These are phyloP conservation scores for Stephania yunnanensis DNA, from an alignment of 164 flowering plant species.

Conservation along the genomic window DNA sequence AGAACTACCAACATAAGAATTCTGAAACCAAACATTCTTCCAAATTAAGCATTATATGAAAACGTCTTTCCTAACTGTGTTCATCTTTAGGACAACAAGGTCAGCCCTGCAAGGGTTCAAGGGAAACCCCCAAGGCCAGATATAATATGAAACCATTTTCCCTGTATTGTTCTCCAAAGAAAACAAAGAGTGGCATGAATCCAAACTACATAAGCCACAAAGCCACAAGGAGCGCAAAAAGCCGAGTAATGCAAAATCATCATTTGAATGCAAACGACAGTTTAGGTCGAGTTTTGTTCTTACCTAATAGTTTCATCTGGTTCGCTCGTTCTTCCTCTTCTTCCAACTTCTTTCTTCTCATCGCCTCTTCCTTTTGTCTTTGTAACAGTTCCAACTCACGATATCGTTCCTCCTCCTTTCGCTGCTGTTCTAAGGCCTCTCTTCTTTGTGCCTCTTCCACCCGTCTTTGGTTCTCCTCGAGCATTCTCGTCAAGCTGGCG, in stretches of 20 bases:
- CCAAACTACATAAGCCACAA: neutral
- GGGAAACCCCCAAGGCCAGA: neutral
- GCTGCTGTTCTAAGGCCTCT: slow-evolving; percentile 78
- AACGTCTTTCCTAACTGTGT: neutral
- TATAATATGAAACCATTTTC: neutral
- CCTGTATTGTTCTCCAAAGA: neutral
- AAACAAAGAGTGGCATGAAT: neutral
- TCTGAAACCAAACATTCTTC: neutral
- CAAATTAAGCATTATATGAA: neutral
- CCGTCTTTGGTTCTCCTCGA: slow-evolving; percentile 71
- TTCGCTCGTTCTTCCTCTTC: slow-evolving; percentile 85
- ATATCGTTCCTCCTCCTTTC: slow-evolving; percentile 79
- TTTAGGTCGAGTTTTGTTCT: slow-evolving; percentile 92
- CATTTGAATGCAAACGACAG: slow-evolving; percentile 81
- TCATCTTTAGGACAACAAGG: neutral
- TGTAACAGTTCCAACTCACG: slow-evolving; percentile 77
- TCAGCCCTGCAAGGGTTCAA: neutral
- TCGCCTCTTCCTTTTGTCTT: slow-evolving; percentile 81
- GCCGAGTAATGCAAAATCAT: slow-evolving; percentile 12
- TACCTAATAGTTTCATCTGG: slow-evolving; percentile 81
- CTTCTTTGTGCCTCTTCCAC: slow-evolving; percentile 84
- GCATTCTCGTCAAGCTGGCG: slow-evolving; percentile 72
- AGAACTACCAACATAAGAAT: neutral
- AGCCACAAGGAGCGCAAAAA: neutral
- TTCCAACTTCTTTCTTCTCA: slow-evolving; percentile 77